A percentile compares a stretch with the other conserved stretches of the same genome.
These are phyloP conservation scores for Penicillium silybi DNA, from an alignment of 495 filamentous ascomycete species.

Conservation along the genomic window DNA sequence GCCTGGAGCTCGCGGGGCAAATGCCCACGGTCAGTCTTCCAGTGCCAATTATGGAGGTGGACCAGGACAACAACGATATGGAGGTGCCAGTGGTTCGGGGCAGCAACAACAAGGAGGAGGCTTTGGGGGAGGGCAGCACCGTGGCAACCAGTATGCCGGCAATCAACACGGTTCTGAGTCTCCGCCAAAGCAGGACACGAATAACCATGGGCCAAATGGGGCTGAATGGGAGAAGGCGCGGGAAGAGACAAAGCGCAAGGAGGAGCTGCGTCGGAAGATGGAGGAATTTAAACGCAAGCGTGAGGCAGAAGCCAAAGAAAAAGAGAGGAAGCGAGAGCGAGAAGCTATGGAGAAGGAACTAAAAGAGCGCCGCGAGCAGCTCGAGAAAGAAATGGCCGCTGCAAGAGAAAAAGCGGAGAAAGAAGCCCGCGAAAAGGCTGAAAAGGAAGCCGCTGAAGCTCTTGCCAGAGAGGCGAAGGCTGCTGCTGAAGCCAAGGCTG, in stretches of 20 bases:
- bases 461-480: constrained; percentile 25
- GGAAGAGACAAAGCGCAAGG: constrained; percentile 59
- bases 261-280: constrained; percentile 52
- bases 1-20: constrained; percentile 18
- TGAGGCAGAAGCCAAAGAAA: constrained; percentile 43
- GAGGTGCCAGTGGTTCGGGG: background rate
- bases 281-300: constrained; percentile 56
- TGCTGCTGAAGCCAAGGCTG: constrained; percentile 32
- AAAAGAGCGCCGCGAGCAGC: constrained; percentile 45
- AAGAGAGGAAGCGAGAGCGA: constrained; percentile 42
- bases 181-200: constrained; percentile 16
- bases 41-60: constrained; percentile 16
- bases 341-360: constrained; percentile 51
- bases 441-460: constrained; percentile 34
- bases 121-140: constrained; percentile 25
- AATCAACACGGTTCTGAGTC: constrained; percentile 30
- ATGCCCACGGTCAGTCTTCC: constrained; percentile 18
- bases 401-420: constrained; percentile 44
- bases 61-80: constrained; percentile 16
- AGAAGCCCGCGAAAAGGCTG: constrained; percentile 39
- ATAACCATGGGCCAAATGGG: constrained; percentile 28
- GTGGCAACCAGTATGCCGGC: constrained; percentile 33
- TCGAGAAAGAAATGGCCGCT: constrained; percentile 45
- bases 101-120: constrained; percentile 24
- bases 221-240: constrained; percentile 66